phyloP scores from a whole-genome alignment of 805 yeast genomes.

The Saccharomycopsis sp. region DNA sequence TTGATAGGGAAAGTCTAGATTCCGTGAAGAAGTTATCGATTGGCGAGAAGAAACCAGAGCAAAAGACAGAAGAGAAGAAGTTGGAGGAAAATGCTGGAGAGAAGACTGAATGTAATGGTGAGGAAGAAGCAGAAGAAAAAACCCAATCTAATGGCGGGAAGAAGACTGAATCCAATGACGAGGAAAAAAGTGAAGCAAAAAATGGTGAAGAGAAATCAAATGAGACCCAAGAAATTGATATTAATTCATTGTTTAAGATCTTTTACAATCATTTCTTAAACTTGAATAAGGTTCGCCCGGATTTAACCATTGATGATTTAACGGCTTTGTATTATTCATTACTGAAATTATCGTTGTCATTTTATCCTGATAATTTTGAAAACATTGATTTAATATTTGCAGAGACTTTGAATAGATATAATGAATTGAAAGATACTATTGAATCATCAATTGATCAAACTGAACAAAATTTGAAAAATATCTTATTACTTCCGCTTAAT shows the following conservation, averaged over 20 bases:
- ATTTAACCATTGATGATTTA: slow-evolving; percentile 59
- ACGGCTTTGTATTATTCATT: slow-evolving; percentile 60
- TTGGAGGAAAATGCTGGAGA: slow-evolving; percentile 16
- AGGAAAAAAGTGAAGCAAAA: slow-evolving; percentile 8
- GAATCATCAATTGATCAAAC: slow-evolving; percentile 24
- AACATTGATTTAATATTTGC: slow-evolving; percentile 57
- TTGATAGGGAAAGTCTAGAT: slow-evolving; percentile 31
- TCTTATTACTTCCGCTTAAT: slow-evolving; percentile 44
- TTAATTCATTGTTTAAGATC: slow-evolving; percentile 41
- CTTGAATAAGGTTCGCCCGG: slow-evolving; percentile 52
- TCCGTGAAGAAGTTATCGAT: slow-evolving; percentile 5
- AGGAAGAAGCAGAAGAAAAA: slow-evolving; percentile 10
- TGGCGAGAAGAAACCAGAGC: slow-evolving; percentile 21
- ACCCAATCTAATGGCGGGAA: not conserved
- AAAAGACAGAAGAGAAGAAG: slow-evolving; percentile 19
- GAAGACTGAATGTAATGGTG: slow-evolving; percentile 11
- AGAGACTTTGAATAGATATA: slow-evolving; percentile 39
- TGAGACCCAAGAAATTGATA: slow-evolving; percentile 15
- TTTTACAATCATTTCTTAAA: slow-evolving; percentile 61
- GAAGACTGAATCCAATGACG: slow-evolving; percentile 13
- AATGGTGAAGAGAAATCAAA: slow-evolving; percentile 19
- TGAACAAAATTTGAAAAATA: slow-evolving; percentile 37
- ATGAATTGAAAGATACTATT: slow-evolving; percentile 29
- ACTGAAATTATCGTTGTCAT: slow-evolving; percentile 54
- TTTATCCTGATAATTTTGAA: slow-evolving; percentile 54